Base-by-base conservation (phyloP, 2,329 filamentous ascomycete species). In the Stachybotrys chartarum region DNA sequence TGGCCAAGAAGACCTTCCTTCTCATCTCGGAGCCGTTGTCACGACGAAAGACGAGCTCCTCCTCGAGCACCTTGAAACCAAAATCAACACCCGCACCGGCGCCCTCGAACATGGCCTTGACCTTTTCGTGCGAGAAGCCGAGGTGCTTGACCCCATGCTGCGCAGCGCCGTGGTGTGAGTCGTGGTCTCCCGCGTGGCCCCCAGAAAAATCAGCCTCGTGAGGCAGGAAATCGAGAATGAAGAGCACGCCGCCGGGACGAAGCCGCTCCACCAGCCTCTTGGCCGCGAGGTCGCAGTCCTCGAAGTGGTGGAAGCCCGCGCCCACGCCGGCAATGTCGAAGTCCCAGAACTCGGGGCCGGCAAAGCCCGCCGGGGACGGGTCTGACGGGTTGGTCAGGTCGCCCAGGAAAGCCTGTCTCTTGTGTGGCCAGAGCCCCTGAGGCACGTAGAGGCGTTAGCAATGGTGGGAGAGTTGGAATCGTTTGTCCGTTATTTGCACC, bases 241-340 rank as follows among this genome's bases (percentile, higher is more conserved):
- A 71, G 49, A 90, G 72, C 1, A 85, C 80, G 11, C 88, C 88
- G 4, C 86, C 86, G 3, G 80, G 78, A 59, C 78, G 80, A 56
- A 92, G 72, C 10, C 87, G 79, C 64, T 82, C 75, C 5, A 77
- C 81, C 42, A 92, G 72, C 51, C 80, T 75, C 58, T 72, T 72
- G 6, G 86, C 78, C 0, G 84, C 82, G 32, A 85, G 71, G 2
- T 73, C 75, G 5, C 86, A 83, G 62, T 90, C 77, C 57, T 83
- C 80, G 55, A 90, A 86, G 67, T 90, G 86, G 68, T 88, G 85
- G 59, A 86, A 80, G 1, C 82, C 84, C 48, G 84, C 70, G 39
- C 84, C 84, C 17, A 88, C 80, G 47, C 78, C 79, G 6, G 81
- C 81, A 42, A 87, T 65, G 67, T 93, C 88, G 65, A 93, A 91